A percentile compares a stretch with the other conserved stretches of the same genome.
Evolutionary conservation across 805 yeast species (phyloP).

Genomic region (Myxozyma lipomycoides): DNA sequence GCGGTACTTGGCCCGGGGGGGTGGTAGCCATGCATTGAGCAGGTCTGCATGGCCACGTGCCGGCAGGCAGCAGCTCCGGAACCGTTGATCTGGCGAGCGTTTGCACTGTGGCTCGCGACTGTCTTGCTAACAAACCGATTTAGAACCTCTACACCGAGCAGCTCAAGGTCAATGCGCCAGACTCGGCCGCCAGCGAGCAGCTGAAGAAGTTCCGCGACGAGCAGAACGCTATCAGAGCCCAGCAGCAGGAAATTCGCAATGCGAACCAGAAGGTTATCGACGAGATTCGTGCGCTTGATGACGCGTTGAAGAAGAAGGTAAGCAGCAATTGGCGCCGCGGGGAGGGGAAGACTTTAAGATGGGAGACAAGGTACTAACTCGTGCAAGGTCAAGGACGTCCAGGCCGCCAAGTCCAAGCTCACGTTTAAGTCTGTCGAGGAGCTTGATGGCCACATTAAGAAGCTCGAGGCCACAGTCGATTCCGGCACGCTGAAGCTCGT

Average conservation of each 20-base stretch:
- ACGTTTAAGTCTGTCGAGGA: constrained; percentile 49
- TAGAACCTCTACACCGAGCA: constrained; percentile 22
- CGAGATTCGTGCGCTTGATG: constrained; percentile 68
- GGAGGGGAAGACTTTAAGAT: neutral
- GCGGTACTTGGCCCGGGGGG: neutral
- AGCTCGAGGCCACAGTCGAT: constrained; percentile 68
- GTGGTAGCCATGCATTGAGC: neutral
- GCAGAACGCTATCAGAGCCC: constrained; percentile 14
- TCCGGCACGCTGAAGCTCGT: constrained; percentile 79
- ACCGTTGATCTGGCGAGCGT: too few species aligned
- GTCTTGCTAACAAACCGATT: too few species aligned
- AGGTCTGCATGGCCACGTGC: neutral
- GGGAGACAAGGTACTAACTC: constrained; percentile 26
- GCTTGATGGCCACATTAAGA: constrained; percentile 24
- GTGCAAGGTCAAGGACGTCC: constrained; percentile 67
- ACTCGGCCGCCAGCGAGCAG: constrained; percentile 20
- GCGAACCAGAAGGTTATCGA: constrained; percentile 42
- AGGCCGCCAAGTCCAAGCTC: constrained; percentile 64
- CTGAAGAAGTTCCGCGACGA: constrained; percentile 21
- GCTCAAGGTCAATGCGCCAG: constrained; percentile 19
- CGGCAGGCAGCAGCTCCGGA: too few species aligned
- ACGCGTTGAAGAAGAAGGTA: constrained; percentile 50
- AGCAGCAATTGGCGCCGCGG: neutral
- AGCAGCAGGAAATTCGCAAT: constrained; percentile 25
- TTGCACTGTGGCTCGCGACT: too few species aligned